phyloP scores from a whole-genome alignment of 148 eudicot species.

The Simmondsia chinensis region DNA sequence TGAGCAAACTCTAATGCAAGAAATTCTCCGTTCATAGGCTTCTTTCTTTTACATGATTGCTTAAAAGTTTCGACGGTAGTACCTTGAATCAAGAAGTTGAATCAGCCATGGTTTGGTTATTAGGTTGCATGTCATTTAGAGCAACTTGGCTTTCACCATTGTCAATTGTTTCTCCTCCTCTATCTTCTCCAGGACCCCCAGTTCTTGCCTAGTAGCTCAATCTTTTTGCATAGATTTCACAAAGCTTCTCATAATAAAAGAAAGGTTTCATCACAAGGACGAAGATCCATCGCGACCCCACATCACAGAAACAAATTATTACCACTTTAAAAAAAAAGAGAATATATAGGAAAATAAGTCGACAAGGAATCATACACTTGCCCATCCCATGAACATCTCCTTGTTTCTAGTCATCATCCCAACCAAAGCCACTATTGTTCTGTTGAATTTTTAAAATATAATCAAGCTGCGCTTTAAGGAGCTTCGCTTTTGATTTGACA shows the following conservation, averaged over 20 bases:
- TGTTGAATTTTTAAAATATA: neutral
- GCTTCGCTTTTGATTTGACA: neutral
- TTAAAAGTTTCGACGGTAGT: neutral
- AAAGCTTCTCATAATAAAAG: neutral
- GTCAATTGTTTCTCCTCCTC: neutral
- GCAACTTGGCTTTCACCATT: too few relatives aligned
- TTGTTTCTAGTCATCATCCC: neutral
- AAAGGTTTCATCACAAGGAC: neutral
- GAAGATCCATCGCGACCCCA: constrained; percentile 1
- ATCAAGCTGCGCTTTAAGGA: neutral
- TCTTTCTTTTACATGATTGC: neutral
- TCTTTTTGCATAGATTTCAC: neutral
- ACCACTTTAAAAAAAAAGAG: neutral
- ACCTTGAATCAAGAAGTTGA: neutral
- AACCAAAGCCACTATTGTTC: constrained; percentile 2
- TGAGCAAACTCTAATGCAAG: neutral
- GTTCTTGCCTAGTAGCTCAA: neutral
- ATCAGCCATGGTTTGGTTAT: neutral
- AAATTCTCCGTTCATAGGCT: neutral
- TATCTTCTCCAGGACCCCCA: neutral
- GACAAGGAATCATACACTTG: neutral
- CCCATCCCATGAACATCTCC: neutral
- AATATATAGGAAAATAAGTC: neutral
- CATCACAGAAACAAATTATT: neutral
- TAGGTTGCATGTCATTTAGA: neutral